phyloP scores from a whole-genome alignment of 1,139 yeast species.

The Magnusiomyces fungicola region DNA sequence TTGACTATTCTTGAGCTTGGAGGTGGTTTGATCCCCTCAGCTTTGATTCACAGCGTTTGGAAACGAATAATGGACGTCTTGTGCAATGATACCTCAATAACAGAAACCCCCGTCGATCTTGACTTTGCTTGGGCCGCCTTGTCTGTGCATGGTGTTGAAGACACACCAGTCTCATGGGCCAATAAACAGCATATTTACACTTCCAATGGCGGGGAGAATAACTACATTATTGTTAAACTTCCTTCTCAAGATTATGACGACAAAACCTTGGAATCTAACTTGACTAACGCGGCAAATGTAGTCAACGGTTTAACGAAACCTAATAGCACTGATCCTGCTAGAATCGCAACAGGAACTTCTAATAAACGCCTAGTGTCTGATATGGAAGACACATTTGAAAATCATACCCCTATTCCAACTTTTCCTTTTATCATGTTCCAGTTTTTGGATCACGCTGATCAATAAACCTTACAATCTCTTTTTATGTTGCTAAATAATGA shows the following conservation, averaged over 20 bases:
- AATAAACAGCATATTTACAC: conserved; percentile 21
- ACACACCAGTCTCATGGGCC: conserved; percentile 30
- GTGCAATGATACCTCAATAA: neutral
- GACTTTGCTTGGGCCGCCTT: conserved; percentile 21
- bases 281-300: too few species aligned
- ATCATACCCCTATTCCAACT: too few species aligned
- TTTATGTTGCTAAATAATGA: too few species aligned
- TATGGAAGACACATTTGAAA: too few species aligned
- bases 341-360: too few species aligned
- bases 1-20: conserved; percentile 16
- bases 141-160: conserved; percentile 25
- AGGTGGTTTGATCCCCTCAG: conserved; percentile 20
- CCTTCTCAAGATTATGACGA: neutral
- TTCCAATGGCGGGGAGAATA: conserved; percentile 23
- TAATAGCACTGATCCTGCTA: too few species aligned
- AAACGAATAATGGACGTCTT: neutral
- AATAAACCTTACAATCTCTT: too few species aligned
- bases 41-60: conserved; percentile 16
- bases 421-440: too few species aligned
- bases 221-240: conserved; percentile 21
- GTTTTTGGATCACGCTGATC: too few species aligned
- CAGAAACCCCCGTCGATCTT: neutral
- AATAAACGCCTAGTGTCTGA: too few species aligned
- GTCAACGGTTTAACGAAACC: too few species aligned
- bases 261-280: too few species aligned